Base-by-base conservation (phyloP, 345 rosid genomes). In the Balakata baccata region DNA sequence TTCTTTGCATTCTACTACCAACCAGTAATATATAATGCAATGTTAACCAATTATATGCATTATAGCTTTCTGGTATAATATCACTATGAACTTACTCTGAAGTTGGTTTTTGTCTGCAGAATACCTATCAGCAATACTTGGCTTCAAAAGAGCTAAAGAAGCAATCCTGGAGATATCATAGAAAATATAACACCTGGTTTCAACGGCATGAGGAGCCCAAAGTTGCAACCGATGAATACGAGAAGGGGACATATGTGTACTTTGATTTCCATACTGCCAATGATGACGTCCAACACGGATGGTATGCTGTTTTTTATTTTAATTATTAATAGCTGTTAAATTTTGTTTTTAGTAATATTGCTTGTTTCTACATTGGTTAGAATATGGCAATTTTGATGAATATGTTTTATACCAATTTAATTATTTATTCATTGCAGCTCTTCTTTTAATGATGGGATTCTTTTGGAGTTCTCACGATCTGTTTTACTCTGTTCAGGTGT, bases 161-260 rank as follows among this genome's bases (percentile, higher is more conserved):
- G 80, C 98, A 90, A 77, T 89, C 97, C 20, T 96, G 99, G 99
- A 90, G 99, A 88, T 96, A 87, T 82, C 99, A 96, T 81, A 91
- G 93, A 74, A 96, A 93, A 81, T 93, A 89, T 85, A 89, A 88
- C 84, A 95, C 92, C 39, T 95, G 99, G 99, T 95, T 95, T 85
- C 97, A 95, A 71, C 88, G 99, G 70, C 98, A 95, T 5, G 94
- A 91, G 59, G 97, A 95, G 82, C 99, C 99, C 51, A 95, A 88
- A 83, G 84, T 92, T 53, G 91, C 98, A 23, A 95, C 98, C 0
- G 99, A 88, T 78, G 98, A 96, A 83, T 96, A 79, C 78, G 99
- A 96, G 80, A 96, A 93, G 83, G 99, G 99, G 77, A 91, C 97
- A 0, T 96, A 96, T 76, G 96, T 96, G 29, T 96, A 96, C 82